These are phyloP conservation scores for Sonneratia alba DNA, from an alignment of 345 rosid genomes.

Conservation along the genomic window DNA sequence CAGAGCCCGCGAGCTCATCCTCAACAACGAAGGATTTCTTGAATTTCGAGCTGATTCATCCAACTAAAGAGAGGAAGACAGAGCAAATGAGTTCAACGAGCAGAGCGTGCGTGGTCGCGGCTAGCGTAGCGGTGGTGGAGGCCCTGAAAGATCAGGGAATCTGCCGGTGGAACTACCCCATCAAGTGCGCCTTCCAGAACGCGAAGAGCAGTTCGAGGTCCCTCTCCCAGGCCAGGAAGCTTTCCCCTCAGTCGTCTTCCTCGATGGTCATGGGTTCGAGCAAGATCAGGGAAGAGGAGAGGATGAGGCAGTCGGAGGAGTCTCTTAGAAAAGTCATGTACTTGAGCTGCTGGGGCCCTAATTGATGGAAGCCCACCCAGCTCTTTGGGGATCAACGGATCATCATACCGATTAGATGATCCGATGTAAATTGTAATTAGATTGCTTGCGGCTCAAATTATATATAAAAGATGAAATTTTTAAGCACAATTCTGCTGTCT, in stretches of 20 bases:
- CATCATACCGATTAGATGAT: not conserved
- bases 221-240: conserved; percentile 19
- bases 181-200: conserved; percentile 23
- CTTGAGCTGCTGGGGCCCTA: conserved; percentile 50
- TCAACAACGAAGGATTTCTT: not conserved
- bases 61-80: too few relatives aligned
- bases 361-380: not conserved
- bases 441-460: not conserved
- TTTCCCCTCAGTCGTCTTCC: conserved; percentile 16
- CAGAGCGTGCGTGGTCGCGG: conserved; percentile 30
- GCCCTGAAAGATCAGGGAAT: conserved; percentile 33
- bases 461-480: not conserved
- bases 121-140: conserved; percentile 27
- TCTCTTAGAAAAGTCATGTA: conserved; percentile 39
- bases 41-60: not conserved
- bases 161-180: conserved; percentile 33
- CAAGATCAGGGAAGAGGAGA: conserved; percentile 1
- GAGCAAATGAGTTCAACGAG: conserved; percentile 23
- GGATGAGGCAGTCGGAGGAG: conserved; percentile 27
- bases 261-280: not conserved
- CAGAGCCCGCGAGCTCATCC: not conserved
- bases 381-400: too few relatives aligned
- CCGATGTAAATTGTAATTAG: not conserved
- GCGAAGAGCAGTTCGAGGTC: conserved; percentile 19
- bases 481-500: not conserved